Evolutionary conservation across 2,329 filamentous ascomycete species (phyloP).

Genomic region (Nemania sp.): DNA sequence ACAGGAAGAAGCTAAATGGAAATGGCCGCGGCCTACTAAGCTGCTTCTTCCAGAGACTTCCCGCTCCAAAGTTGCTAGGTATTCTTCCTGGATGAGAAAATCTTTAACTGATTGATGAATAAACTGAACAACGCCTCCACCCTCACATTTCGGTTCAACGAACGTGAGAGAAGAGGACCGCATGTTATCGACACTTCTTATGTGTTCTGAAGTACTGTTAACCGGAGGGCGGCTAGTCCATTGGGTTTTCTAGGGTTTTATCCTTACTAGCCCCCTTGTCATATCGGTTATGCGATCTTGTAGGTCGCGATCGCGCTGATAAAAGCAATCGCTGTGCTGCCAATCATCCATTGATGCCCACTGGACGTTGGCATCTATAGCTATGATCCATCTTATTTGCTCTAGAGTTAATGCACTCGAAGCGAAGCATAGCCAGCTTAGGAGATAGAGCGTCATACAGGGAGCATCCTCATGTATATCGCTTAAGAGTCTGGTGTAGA

Average conservation of each 20-base stretch:
- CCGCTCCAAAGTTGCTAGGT: background rate
- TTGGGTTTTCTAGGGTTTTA: background rate
- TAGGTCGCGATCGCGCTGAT: background rate
- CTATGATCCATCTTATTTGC: background rate
- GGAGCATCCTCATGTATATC: background rate
- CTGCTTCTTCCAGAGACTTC: background rate
- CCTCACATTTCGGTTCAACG: too few species aligned
- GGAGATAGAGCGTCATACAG: background rate
- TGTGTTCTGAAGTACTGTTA: too few species aligned
- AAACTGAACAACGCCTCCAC: background rate
- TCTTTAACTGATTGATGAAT: slow-evolving; percentile 5
- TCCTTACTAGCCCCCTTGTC: background rate
- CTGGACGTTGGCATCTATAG: background rate
- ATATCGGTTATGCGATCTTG: background rate
- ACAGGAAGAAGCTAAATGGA: background rate
- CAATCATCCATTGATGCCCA: background rate
- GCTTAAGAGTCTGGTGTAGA: background rate
- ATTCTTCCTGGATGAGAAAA: background rate
- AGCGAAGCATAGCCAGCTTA: background rate
- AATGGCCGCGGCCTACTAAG: background rate
- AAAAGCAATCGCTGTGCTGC: background rate
- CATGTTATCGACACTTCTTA: too few species aligned
- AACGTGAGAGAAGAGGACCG: too few species aligned
- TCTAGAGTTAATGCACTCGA: background rate
- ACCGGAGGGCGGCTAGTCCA: too few species aligned